Evolutionary conservation across 78 protist species (phyloP).

Genomic region (Cavenderia fasciculata): DNA sequence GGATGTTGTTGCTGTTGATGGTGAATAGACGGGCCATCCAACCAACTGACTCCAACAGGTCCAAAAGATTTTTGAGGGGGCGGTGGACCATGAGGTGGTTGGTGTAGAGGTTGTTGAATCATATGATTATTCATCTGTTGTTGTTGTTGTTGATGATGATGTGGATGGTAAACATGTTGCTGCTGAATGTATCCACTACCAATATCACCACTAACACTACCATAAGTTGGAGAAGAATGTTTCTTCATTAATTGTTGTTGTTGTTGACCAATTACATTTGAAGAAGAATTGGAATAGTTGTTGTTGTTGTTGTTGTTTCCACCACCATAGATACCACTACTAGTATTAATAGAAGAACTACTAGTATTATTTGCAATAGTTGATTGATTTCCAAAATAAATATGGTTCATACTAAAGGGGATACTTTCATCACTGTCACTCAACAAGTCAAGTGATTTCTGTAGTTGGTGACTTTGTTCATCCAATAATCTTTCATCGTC

Average conservation of each 20-base stretch:
- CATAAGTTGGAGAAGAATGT: background rate
- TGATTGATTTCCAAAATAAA: no score
- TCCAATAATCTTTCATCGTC: conserved; percentile 35
- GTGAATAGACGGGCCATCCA: background rate
- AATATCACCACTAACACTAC: background rate
- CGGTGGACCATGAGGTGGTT: background rate
- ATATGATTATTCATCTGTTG: no score
- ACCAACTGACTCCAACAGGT: background rate
- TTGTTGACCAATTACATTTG: background rate
- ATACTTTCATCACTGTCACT: conserved; percentile 60
- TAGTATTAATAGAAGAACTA: no score
- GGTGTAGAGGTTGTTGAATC: conserved; percentile 3
- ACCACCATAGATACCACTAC: background rate
- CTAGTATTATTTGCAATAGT: no score
- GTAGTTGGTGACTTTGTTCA: conserved; percentile 50
- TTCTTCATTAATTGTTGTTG: background rate
- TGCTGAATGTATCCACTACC: background rate
- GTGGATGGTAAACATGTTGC: background rate
- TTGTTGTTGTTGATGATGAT: background rate
- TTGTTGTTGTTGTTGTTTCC: conserved; percentile 5
- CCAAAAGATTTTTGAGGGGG: background rate
- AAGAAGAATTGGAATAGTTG: background rate
- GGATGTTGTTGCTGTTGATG: conserved; percentile 5
- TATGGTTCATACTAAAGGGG: background rate
- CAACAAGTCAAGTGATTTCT: conserved; percentile 45